phyloP scores from a whole-genome alignment of 495 filamentous ascomycete genomes.

The Penicillium lagena region DNA sequence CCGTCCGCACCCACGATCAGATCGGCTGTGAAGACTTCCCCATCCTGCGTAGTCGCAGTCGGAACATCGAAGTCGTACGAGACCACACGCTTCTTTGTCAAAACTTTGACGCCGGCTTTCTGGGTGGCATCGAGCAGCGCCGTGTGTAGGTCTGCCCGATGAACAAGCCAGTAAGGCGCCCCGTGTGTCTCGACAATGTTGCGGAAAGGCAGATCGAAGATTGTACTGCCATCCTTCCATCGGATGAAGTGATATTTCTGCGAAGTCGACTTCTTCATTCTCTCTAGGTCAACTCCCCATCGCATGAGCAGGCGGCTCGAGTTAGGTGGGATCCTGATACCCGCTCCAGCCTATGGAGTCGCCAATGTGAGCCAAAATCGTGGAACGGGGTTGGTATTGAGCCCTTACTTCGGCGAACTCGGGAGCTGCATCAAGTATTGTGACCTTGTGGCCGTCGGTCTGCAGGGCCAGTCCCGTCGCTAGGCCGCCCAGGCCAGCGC shows the following conservation, averaged over 20 bases:
- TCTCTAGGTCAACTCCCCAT: constrained; percentile 5
- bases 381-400: background rate
- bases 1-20: constrained; percentile 7
- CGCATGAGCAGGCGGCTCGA: constrained; percentile 35
- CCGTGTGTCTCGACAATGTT: constrained; percentile 35
- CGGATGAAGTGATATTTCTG: constrained; percentile 11
- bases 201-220: constrained; percentile 20
- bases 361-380: too few species aligned
- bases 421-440: constrained; percentile 17
- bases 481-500: too few species aligned
- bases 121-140: constrained; percentile 31
- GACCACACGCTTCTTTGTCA: background rate
- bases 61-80: constrained; percentile 1
- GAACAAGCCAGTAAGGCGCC: constrained; percentile 47
- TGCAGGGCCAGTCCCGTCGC: constrained; percentile 10
- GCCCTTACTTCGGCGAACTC: constrained; percentile 4
- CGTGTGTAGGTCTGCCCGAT: constrained; percentile 48
- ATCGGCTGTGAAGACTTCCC: constrained; percentile 1
- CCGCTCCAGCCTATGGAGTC: constrained; percentile 36
- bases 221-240: constrained; percentile 25
- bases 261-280: constrained; percentile 4
- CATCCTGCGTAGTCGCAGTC: background rate
- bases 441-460: constrained; percentile 19
- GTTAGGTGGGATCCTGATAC: constrained; percentile 50
- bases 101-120: constrained; percentile 6